Conservation (phyloP, 2,329 filamentous ascomycete genomes). For the Cladophialophora carrionii region DNA sequence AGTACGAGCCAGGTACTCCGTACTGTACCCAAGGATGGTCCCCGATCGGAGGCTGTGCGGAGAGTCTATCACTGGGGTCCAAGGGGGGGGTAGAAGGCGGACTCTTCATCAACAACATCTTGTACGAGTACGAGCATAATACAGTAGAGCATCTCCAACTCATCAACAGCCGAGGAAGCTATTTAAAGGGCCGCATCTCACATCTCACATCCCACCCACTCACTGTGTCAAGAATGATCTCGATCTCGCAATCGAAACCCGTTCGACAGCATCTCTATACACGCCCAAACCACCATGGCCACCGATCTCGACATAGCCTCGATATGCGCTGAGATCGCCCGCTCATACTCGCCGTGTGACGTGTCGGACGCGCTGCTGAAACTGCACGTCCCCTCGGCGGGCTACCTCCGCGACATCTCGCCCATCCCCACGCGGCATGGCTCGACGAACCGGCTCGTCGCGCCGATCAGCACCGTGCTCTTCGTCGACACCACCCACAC, state of each 20-base stretch:
- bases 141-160: not conserved
- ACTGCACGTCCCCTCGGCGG: slow-evolving; percentile 10
- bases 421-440: slow-evolving; percentile 9
- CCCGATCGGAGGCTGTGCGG: not conserved
- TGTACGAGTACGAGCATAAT: not conserved
- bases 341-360: slow-evolving; percentile 11
- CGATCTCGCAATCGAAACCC: not conserved
- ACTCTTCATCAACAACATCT: not conserved
- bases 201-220: not conserved
- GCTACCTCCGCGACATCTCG: slow-evolving; percentile 19
- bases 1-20: too few relatives aligned
- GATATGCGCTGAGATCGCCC: slow-evolving; percentile 8
- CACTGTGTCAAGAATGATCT: not conserved
- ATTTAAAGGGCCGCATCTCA: not conserved
- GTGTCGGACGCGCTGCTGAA: slow-evolving; percentile 17
- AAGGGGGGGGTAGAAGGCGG: not conserved
- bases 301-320: slow-evolving; percentile 11
- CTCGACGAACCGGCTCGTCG: slow-evolving; percentile 2
- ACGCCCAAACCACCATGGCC: not conserved
- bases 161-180: not conserved
- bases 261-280: too few relatives aligned
- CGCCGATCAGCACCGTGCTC: slow-evolving; percentile 14
- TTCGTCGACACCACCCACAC: slow-evolving; percentile 16
- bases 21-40: too few relatives aligned
- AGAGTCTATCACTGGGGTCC: not conserved